phyloP scores from a whole-genome alignment of 306 rosid genomes.

The Canavalia gladiata region DNA sequence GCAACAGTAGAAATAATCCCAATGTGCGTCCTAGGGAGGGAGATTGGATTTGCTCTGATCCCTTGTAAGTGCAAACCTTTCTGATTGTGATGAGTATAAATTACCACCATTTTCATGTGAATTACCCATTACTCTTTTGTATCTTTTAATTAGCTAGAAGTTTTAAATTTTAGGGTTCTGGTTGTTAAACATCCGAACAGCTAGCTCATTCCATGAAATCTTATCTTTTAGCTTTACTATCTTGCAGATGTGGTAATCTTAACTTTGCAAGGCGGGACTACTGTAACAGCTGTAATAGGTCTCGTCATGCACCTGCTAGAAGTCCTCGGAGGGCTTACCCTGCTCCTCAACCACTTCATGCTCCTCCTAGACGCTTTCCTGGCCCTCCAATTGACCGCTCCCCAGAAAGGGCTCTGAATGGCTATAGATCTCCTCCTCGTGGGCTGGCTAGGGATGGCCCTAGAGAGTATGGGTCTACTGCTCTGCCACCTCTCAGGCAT shows the following conservation, averaged over 20 bases:
- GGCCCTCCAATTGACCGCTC: slow-evolving; percentile 81
- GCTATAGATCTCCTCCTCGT: slow-evolving; percentile 88
- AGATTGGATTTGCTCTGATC: slow-evolving; percentile 91
- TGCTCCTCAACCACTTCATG: slow-evolving; percentile 67
- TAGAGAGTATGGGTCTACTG: slow-evolving; percentile 75
- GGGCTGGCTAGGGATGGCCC: slow-evolving; percentile 80
- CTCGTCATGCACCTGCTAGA: slow-evolving; percentile 68
- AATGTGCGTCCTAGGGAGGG: slow-evolving; percentile 95
- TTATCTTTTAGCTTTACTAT: slow-evolving; percentile 25
- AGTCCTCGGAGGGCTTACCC: slow-evolving; percentile 87
- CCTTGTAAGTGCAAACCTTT: slow-evolving; percentile 64
- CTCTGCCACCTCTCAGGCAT: slow-evolving; percentile 74
- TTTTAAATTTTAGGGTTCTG: slow-evolving; percentile 19
- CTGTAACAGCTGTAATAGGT: slow-evolving; percentile 86
- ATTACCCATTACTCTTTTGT: slow-evolving; percentile 10
- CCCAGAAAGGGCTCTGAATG: slow-evolving; percentile 75
- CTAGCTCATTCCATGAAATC: not conserved
- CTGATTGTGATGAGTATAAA: slow-evolving; percentile 9
- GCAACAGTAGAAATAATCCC: slow-evolving; percentile 75
- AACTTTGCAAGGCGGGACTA: slow-evolving; percentile 94
- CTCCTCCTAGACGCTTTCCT: slow-evolving; percentile 78
- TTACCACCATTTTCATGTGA: not conserved
- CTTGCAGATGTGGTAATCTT: slow-evolving; percentile 85
- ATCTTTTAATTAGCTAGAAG: not conserved
- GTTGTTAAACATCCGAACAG: not conserved